Evolutionary conservation across 2,329 filamentous ascomycete genomes (phyloP), one percentile per base, ranked within the genome.

Genomic region (Colletotrichum lindemuthianum): DNA sequence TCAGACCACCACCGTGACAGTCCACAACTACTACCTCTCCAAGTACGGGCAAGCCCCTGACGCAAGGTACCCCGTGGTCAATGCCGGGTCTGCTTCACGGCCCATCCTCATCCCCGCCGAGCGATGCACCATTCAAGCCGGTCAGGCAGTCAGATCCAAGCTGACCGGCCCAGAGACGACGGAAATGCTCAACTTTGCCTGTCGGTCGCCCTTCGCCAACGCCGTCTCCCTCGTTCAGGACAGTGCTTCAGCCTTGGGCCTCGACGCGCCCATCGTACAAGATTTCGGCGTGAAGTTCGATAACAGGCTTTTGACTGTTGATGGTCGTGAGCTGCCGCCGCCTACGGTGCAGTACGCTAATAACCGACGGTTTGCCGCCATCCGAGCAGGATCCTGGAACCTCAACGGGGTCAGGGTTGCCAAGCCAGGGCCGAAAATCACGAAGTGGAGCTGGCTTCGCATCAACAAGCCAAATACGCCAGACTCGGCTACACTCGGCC

Each of bases 171-270:
- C 81, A 0, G 90, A 95, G 71, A 91, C 90, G 0, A 81, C 84
- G 0, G 71, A 78, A 1, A 94, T 96, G 92, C 87, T 95, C 49
- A 77, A 78, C 0, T 92, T 92, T 72, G 90, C 92, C 1, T 92
- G 90, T 60, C 85, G 90, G 4, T 78, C 78, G 0, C 92, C 92
- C 0, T 82, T 82, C 2, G 78, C 83, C 6, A 96, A 95, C 68
- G 91, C 89, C 0, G 72, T 81, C 1, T 90, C 89, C 0, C 90
- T 96, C 69, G 81, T 84, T 2, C 82, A 74, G 0, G 81, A 83
- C 8, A 90, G 86, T 2, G 82, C 87, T 32, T 67, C 78, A 15
- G 78, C 87, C 6, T 80, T 95, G 24, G 84, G 85, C 2, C 80
- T 92, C 2, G 83, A 87, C 47, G 74, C 77, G 2, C 66, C 76